Evolutionary conservation across 2,329 filamentous ascomycete species (phyloP), one percentile per base, ranked within the genome.

Genomic region (Ascochyta viciae-villosae): DNA sequence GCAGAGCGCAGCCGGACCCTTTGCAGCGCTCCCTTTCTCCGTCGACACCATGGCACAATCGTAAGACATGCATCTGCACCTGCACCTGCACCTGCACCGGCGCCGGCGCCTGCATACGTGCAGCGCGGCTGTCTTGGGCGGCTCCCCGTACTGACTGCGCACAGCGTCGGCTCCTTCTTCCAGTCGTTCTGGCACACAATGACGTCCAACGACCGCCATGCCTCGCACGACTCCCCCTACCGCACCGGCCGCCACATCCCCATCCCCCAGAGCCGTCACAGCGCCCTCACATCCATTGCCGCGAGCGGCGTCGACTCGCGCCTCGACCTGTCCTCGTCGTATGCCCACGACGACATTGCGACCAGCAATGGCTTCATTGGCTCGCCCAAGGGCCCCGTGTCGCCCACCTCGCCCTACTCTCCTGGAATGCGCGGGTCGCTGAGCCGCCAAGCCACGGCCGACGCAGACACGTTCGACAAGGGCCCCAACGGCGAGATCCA

Each of bases 131-230:
- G 47, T 41, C 34, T 39, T 31, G 38, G 38, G 43, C 48, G 39
- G 27, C 35, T 33, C 40, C 54, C 29, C 54, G 48, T 22, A 61
- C 72, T 76, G 63, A 75, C 67, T 31, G 47, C 45, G 31, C 49
- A 50, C 68, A 76, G 73, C 54, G 68, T 76, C 44, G 65, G 72
- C 31, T 58, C 66, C 51, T 87, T 89, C 78, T 90, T 95, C 78
- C 90, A 90, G 78, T 90, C 90, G 60, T 94, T 99, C 81, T 99
- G 95, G 95, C 95, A 98, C 67, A 95, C 76, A 57, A 77, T 90
- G 84, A 89, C 86, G 74, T 89, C 86, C 62, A 84, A 88, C 71
- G 84, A 87, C 81, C 96, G 95, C 60, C 87, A 99, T 81, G 96
- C 95, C 62, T 89, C 88, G 60, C 91, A 89, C 82, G 91, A 99